phyloP scores from a whole-genome alignment of 1,284 basidiomycete species.

The Boletus holoroseus region DNA sequence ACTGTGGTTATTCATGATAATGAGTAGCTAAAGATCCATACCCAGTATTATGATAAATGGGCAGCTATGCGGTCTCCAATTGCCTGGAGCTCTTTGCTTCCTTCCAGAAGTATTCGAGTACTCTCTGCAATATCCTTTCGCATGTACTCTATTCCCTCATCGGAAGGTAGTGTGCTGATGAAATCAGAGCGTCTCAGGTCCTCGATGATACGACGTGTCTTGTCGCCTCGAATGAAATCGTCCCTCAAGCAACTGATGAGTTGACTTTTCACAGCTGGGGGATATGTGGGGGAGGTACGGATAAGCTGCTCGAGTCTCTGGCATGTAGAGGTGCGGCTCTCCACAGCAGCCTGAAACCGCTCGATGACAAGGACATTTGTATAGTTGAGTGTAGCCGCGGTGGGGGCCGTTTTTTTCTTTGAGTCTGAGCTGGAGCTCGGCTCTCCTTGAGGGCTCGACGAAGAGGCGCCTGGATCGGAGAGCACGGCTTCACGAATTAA shows the following conservation, averaged over 20 bases:
- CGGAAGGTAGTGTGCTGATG: conserved; percentile 18
- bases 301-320: conserved; percentile 27
- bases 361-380: conserved; percentile 25
- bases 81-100: conserved; percentile 24
- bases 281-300: conserved; percentile 19
- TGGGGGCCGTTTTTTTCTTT: neutral
- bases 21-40: neutral
- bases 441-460: conserved; percentile 1
- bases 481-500: conserved; percentile 19
- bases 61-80: conserved; percentile 25
- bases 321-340: conserved; percentile 25
- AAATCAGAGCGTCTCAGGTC: conserved; percentile 26
- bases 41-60: conserved; percentile 14
- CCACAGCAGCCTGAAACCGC: conserved; percentile 25
- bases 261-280: conserved; percentile 15
- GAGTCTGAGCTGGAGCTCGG: conserved; percentile 2
- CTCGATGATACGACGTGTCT: conserved; percentile 22
- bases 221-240: conserved; percentile 26
- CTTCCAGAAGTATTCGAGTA: conserved; percentile 25
- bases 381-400: conserved; percentile 17
- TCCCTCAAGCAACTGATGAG: conserved; percentile 22
- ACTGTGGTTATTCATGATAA: neutral
- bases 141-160: conserved; percentile 20
- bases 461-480: conserved; percentile 1
- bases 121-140: conserved; percentile 24